Evolutionary conservation across 305 asterid species (phyloP), one percentile per base, ranked within the genome.

Genomic region (Striga hermonthica): DNA sequence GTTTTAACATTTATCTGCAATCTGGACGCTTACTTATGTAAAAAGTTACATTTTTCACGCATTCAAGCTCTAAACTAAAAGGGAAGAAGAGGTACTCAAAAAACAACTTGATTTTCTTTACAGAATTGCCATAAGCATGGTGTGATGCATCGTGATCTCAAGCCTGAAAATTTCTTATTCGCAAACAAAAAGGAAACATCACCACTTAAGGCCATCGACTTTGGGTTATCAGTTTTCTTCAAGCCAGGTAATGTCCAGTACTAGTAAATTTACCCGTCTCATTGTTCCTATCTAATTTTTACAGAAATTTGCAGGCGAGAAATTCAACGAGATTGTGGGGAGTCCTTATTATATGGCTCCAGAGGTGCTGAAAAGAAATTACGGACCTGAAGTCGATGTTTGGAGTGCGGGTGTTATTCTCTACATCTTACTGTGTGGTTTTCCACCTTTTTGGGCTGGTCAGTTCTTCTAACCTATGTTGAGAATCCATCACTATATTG

Each of bases 401-500:
- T 54, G 59, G 59, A 54, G 59, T 31, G 59, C 59, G 1, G 59
- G 59, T 9, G 59, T 54, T 9, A 54, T 54, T 28, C 59, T 54
- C 39, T 54, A 54, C 12, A 54, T 54, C 59, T 28, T 54, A 10
- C n/a, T 54, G 36, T 54, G 59, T 6, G 59, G 59, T 31, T 22
- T 54, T 9, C 59, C 59, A 1, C 59, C 59, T 54, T 54, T 54
- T 54, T 54, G 59, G 59, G 59, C 59, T 7, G 59, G 59, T 54
- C 6, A 28, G 59, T 52, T 52, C n/a, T 15, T 2, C 22, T 1
- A 52, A 7, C 11, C n/a, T 12, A 48, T 48, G 16, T 4, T 13
- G 15, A 48, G 54, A 48, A 22, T 22, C 31, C 31, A 22, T 22
- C 31, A 22, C 31, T 22, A 22, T 22, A 22, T 22, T 22, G 31